Percentiles rank a stretch among this genome's conserved stretches.
These are phyloP conservation scores for Penicillium hordei DNA, from an alignment of 2,329 filamentous ascomycete species.

Conservation along the genomic window DNA sequence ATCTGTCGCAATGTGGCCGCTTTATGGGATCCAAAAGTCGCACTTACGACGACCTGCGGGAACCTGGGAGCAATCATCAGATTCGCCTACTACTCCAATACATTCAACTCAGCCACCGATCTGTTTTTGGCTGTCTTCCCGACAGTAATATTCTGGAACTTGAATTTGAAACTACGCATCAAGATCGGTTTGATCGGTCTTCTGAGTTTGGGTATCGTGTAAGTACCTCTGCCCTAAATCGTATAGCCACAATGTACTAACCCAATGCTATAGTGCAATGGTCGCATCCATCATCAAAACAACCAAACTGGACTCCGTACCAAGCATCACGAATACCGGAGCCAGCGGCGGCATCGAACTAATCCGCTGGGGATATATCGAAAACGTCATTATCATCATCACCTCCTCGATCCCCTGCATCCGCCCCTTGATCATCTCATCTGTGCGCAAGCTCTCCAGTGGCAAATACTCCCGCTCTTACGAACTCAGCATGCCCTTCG, in stretches of 20 bases:
- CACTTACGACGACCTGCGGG: slow-evolving; percentile 28
- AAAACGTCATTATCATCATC: slow-evolving; percentile 33
- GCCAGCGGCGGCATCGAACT: slow-evolving; percentile 26
- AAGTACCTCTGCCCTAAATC: slow-evolving; percentile 2
- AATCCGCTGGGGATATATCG: slow-evolving; percentile 33
- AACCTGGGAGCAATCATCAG: slow-evolving; percentile 22
- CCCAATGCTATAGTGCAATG: slow-evolving; percentile 26
- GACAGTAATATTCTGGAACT: slow-evolving; percentile 31
- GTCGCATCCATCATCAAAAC: slow-evolving; percentile 35
- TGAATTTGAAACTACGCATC: slow-evolving; percentile 31
- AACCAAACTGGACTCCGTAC: slow-evolving; percentile 27
- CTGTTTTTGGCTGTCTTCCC: slow-evolving; percentile 33
- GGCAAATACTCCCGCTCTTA: slow-evolving; percentile 27
- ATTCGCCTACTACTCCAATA: slow-evolving; percentile 34
- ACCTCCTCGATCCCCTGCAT: slow-evolving; percentile 35
- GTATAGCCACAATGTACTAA: background rate
- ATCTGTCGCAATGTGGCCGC: slow-evolving; percentile 27
- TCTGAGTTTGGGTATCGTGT: slow-evolving; percentile 32
- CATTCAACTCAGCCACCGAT: slow-evolving; percentile 31
- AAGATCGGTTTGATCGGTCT: slow-evolving; percentile 31
- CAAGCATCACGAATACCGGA: slow-evolving; percentile 30
- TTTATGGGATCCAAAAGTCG: slow-evolving; percentile 26
- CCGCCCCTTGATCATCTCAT: slow-evolving; percentile 32
- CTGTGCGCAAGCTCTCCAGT: slow-evolving; percentile 33
- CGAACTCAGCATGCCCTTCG: slow-evolving; percentile 29